phyloP scores from a whole-genome alignment of 75 land plant genomes.

The Pinus tabuliformis region DNA sequence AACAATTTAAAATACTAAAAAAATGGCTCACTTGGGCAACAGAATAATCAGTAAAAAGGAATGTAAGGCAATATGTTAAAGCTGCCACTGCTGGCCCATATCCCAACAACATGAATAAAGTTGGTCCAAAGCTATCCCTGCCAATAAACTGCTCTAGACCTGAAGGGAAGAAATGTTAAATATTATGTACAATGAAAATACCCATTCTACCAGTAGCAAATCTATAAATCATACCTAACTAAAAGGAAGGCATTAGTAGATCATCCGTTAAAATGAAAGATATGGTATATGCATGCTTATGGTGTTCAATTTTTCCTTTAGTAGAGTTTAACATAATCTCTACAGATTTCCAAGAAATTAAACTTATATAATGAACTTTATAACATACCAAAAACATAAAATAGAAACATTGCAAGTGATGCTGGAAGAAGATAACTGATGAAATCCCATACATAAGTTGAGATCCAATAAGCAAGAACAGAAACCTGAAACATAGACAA shows the following conservation, averaged over 20 bases:
- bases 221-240: background rate
- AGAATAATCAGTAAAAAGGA: slow-evolving; percentile 74
- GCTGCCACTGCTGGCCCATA: slow-evolving; percentile 87
- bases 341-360: background rate
- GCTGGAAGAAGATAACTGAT: slow-evolving; percentile 77
- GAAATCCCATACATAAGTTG: slow-evolving; percentile 88
- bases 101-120: slow-evolving; percentile 53
- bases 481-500: slow-evolving; percentile 43
- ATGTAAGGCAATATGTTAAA: slow-evolving; percentile 85
- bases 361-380: background rate
- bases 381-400: slow-evolving; percentile 66
- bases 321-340: background rate
- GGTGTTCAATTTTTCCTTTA: background rate
- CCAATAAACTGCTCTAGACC: slow-evolving; percentile 77
- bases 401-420: slow-evolving; percentile 63
- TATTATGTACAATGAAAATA: background rate
- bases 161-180: slow-evolving; percentile 18
- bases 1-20: background rate
- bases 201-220: background rate
- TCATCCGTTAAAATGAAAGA: background rate
- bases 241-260: background rate
- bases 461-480: slow-evolving; percentile 72
- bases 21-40: slow-evolving; percentile 68
- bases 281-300: background rate
- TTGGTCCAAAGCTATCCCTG: slow-evolving; percentile 37